Evolutionary conservation across 208 protist genomes (phyloP).

Genomic region (Acanthamoeba sp.): DNA sequence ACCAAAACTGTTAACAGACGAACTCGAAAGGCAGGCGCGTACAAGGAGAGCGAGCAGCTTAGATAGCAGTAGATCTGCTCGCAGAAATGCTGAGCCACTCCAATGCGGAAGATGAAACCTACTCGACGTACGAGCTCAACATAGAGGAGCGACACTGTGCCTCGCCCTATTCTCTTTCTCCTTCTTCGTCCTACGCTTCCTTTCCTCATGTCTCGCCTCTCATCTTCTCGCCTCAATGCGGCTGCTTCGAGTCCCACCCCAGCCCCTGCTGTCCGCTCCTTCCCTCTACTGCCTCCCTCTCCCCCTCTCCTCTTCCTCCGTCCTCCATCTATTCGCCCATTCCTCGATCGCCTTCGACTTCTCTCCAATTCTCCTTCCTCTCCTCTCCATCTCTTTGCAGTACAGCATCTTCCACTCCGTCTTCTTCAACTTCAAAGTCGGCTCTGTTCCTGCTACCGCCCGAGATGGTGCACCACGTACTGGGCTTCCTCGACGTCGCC

Average conservation of each 20-base stretch:
- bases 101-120: background rate
- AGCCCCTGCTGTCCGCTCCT: background rate
- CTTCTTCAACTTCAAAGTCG: too few relatives aligned
- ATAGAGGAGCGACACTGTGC: too few relatives aligned
- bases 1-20: too few relatives aligned
- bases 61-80: too few relatives aligned
- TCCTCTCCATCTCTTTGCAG: background rate
- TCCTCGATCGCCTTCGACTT: background rate
- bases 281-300: background rate
- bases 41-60: too few relatives aligned
- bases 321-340: background rate
- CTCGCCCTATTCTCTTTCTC: background rate
- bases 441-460: background rate
- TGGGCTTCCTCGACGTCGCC: background rate
- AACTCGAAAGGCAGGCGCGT: too few relatives aligned
- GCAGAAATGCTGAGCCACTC: too few relatives aligned
- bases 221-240: slow-evolving; percentile 1
- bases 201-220: background rate
- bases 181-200: background rate
- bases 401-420: too few relatives aligned
- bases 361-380: slow-evolving; percentile 2
- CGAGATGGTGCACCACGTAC: slow-evolving; percentile 11
- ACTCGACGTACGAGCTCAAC: too few relatives aligned
- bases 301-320: background rate
- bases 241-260: background rate